Evolutionary conservation across 768 basidiomycete genomes (phyloP), one percentile per base, ranked within the genome.

Genomic region (Pleurotus pulmonarius): DNA sequence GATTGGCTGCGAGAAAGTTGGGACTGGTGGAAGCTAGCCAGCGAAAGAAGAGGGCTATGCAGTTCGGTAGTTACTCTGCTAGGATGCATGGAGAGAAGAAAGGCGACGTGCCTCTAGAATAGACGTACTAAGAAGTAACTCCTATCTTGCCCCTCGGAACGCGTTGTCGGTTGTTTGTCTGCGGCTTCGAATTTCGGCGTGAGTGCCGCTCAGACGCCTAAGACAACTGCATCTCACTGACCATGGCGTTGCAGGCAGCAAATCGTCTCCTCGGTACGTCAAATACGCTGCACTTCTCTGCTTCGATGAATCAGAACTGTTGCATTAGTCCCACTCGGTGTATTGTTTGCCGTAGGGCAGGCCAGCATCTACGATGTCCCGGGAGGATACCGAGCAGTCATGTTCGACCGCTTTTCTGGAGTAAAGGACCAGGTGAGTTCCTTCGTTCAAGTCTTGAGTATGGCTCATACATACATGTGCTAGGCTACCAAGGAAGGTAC

Each of bases 351-450:
- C 37, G 69, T 68, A 20, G 63, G 76, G 46, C 77, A 80, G 64
- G 75, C 82, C 53, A 86, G 82, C 58, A 71, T 83, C 38, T 82
- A 83, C 56, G 81, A 82, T 76, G 94, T 97, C 41, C 95, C 95
- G 48, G 83, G 95, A 63, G 95, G 95, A 43, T 94, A 87, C 73
- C 81, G 90, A 56, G 95, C 95, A 38, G 95, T 99, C 61, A 95
- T 98, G 89, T 98, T 99, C 74, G 96, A 98, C 73, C 82, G 96
- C 65, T 98, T 99, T 69, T 83, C 89, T 46, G 95, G 94, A 66
- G 95, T 97, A 49, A 87, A 87, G 72, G 79, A 87, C 67, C 72
- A 81, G 78, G 94, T 90, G 60, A 54, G 80, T 63, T 12, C 9
- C 11, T 16, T 40, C 56, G 56, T 37, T 39, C 15, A 12, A 15